phyloP scores from a whole-genome alignment of 495 filamentous ascomycete species.

The Poronia punctata region DNA sequence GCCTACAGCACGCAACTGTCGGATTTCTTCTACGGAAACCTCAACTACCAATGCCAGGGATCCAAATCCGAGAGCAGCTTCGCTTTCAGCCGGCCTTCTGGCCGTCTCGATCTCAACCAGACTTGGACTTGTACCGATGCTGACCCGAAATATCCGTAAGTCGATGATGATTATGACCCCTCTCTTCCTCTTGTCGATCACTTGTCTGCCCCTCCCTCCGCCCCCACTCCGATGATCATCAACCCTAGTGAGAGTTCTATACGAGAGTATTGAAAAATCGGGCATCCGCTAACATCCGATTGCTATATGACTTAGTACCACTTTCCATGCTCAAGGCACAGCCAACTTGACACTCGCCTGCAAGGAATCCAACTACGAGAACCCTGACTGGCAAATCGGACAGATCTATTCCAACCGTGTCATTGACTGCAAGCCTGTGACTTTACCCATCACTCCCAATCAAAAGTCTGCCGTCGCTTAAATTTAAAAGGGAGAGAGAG shows the following conservation, averaged over 20 bases:
- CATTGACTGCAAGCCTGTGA: slow-evolving; percentile 27
- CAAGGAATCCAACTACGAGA: slow-evolving; percentile 26
- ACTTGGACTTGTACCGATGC: slow-evolving; percentile 34
- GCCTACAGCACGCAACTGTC: slow-evolving; percentile 31
- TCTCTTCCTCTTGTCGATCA: no score
- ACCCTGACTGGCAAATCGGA: slow-evolving; percentile 36
- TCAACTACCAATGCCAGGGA: slow-evolving; percentile 29
- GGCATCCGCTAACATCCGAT: slow-evolving; percentile 2
- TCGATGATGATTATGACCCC: no score
- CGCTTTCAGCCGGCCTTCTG: slow-evolving; percentile 25
- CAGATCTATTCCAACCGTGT: slow-evolving; percentile 32
- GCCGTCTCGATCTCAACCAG: slow-evolving; percentile 32
- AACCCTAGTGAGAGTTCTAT: no score
- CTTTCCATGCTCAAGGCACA: slow-evolving; percentile 29
- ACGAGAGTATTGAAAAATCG: no score
- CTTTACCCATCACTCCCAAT: slow-evolving; percentile 20
- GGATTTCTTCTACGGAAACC: slow-evolving; percentile 40
- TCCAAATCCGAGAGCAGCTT: slow-evolving; percentile 23
- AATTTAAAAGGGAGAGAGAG: slow-evolving; percentile 6
- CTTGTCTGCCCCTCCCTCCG: no score
- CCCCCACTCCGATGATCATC: no score
- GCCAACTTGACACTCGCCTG: slow-evolving; percentile 28
- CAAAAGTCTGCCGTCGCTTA: slow-evolving; percentile 31
- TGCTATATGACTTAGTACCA: slow-evolving; percentile 18
- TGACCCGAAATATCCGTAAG: slow-evolving; percentile 33